A percentile compares a stretch with the other conserved stretches of the same genome.
Conservation (phyloP, 2,329 filamentous ascomycete genomes). For the Fusarium nodosum region DNA sequence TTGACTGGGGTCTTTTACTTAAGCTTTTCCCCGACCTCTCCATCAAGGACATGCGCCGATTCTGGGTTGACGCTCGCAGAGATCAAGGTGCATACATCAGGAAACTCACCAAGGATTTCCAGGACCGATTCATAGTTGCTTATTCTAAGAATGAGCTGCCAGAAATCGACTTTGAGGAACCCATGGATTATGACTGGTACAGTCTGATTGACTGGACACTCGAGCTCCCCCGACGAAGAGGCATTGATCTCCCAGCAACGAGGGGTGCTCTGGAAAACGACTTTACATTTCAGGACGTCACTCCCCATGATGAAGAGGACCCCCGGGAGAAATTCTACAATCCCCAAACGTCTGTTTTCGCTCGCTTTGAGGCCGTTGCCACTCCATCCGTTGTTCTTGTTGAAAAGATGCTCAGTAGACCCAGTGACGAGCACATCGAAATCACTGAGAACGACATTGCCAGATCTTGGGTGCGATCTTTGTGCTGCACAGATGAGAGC, state of each 20-base stretch:
- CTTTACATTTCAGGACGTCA: slow-evolving; percentile 57
- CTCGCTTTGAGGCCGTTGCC: slow-evolving; percentile 68
- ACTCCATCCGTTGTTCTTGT: slow-evolving; percentile 60
- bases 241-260: slow-evolving; percentile 63
- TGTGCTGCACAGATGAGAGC: slow-evolving; percentile 66
- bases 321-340: slow-evolving; percentile 72
- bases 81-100: slow-evolving; percentile 67
- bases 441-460: slow-evolving; percentile 59
- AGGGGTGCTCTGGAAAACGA: slow-evolving; percentile 60
- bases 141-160: slow-evolving; percentile 74
- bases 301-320: slow-evolving; percentile 53
- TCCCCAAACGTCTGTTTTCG: slow-evolving; percentile 66
- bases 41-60: slow-evolving; percentile 65
- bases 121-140: slow-evolving; percentile 73
- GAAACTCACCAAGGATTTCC: slow-evolving; percentile 71
- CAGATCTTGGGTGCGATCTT: slow-evolving; percentile 71
- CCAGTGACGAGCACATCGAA: slow-evolving; percentile 20
- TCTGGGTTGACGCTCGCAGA: slow-evolving; percentile 67
- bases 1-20: slow-evolving; percentile 73
- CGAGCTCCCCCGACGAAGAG: slow-evolving; percentile 62
- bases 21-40: slow-evolving; percentile 68
- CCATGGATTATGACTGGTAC: slow-evolving; percentile 77
- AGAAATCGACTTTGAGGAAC: slow-evolving; percentile 72
- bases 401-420: slow-evolving; percentile 24
- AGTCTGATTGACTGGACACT: slow-evolving; percentile 76